Conservation (phyloP, 257 asterid species). For the Solanum etuberosum region DNA sequence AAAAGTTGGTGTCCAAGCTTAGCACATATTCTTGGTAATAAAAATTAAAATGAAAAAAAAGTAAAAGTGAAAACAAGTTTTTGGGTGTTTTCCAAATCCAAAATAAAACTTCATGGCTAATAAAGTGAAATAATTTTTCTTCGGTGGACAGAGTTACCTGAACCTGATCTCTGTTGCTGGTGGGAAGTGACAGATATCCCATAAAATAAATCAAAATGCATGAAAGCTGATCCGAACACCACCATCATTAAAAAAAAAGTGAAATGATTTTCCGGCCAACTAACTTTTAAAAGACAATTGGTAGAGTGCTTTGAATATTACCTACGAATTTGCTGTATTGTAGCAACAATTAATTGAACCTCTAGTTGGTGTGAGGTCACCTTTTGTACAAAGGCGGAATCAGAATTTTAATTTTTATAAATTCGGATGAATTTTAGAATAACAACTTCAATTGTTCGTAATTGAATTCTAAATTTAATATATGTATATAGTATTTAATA, state of each 20-base stretch:
- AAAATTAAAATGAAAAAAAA: background rate
- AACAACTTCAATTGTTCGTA: too few relatives aligned
- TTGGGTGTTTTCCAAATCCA: background rate
- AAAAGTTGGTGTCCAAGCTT: background rate
- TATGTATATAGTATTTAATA: too few relatives aligned
- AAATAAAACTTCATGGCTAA: background rate
- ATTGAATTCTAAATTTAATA: too few relatives aligned
- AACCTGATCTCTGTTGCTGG: background rate
- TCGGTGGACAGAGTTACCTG: rapidly evolving
- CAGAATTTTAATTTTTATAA: too few relatives aligned
- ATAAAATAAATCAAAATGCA: too few relatives aligned
- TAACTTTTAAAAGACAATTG: background rate
- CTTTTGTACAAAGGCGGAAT: background rate
- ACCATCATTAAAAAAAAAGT: too few relatives aligned
- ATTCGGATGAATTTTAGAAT: too few relatives aligned
- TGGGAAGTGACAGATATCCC: too few relatives aligned
- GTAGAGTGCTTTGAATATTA: background rate
- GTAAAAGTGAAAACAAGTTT: background rate
- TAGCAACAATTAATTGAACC: background rate
- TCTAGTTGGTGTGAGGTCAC: background rate
- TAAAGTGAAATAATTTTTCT: too few relatives aligned
- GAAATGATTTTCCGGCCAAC: background rate
- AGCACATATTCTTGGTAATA: background rate
- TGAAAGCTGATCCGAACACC: too few relatives aligned
- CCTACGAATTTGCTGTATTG: background rate